Conservation (phyloP, 2,329 filamentous ascomycete species). For the Neocatenulostroma microsporum region DNA sequence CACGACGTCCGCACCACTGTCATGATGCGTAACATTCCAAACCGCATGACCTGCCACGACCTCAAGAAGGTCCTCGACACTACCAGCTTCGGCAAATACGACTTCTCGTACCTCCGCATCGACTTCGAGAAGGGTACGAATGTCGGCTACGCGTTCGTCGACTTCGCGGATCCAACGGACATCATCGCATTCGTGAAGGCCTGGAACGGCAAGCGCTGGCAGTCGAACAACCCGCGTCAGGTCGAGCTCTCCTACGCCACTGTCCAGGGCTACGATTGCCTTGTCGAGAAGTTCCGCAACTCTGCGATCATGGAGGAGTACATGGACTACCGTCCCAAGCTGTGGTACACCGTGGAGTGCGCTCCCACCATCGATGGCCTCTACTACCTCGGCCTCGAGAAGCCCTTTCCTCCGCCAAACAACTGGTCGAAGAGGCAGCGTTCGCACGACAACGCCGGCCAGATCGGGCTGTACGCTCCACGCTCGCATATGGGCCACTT, state of each 20-base stretch:
- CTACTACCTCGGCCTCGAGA: slow-evolving; percentile 58
- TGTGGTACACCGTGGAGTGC: slow-evolving; percentile 49
- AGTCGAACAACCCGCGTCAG: slow-evolving; percentile 51
- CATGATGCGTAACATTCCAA: slow-evolving; percentile 91
- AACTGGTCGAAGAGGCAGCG: slow-evolving; percentile 82
- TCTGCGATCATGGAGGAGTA: slow-evolving; percentile 91
- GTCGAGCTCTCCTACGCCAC: slow-evolving; percentile 95
- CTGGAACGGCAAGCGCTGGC: slow-evolving; percentile 44
- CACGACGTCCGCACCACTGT: slow-evolving; percentile 47
- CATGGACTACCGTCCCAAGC: slow-evolving; percentile 74
- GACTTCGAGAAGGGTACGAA: slow-evolving; percentile 48
- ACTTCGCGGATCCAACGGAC: slow-evolving; percentile 72
- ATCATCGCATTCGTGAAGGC: slow-evolving; percentile 63
- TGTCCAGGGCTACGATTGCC: slow-evolving; percentile 83
- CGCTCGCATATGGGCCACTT: slow-evolving; percentile 67
- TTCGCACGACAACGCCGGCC: slow-evolving; percentile 77
- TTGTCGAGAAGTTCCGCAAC: slow-evolving; percentile 93
- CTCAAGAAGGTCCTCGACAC: slow-evolving; percentile 73
- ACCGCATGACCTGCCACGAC: slow-evolving; percentile 61
- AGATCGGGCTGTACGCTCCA: slow-evolving; percentile 79
- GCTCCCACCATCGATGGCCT: slow-evolving; percentile 21
- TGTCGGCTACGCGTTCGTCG: slow-evolving; percentile 95
- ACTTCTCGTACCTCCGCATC: slow-evolving; percentile 92
- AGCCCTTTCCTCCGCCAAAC: slow-evolving; percentile 68
- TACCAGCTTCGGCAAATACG: slow-evolving; percentile 72